These are phyloP conservation scores for Solanum virginianum DNA, from an alignment of 257 asterid genomes.

Conservation along the genomic window DNA sequence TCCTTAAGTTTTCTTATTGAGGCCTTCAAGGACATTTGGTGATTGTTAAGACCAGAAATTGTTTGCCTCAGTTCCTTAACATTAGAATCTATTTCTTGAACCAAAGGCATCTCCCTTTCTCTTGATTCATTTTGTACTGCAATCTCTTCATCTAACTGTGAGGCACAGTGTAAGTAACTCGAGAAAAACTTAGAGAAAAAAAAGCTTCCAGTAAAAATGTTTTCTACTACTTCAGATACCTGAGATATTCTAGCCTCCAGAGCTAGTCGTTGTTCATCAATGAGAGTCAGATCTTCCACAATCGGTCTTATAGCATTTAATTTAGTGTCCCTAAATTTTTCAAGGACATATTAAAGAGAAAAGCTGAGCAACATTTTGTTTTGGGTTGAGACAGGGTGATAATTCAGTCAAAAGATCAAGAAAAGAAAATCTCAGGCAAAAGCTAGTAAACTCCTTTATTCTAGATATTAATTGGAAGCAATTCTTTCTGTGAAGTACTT, in stretches of 20 bases:
- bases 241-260: constrained; percentile 42
- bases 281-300: constrained; percentile 36
- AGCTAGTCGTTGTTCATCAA: constrained; percentile 36
- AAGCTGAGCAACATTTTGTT: background rate
- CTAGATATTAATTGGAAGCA: background rate
- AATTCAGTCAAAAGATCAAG: background rate
- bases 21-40: constrained; percentile 60
- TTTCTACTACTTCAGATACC: constrained; percentile 26
- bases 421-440: background rate
- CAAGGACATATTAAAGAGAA: background rate
- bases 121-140: background rate
- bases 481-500: background rate
- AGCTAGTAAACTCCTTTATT: background rate
- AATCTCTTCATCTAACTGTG: background rate
- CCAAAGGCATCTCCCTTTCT: background rate
- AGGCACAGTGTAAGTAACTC: constrained; percentile 2
- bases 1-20: constrained; percentile 53
- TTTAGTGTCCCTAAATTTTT: constrained; percentile 32
- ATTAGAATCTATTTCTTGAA: background rate
- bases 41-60: constrained; percentile 64
- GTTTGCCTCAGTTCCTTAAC: constrained; percentile 26
- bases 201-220: background rate
- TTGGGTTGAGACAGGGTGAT: background rate
- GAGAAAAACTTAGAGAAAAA: background rate
- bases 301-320: constrained; percentile 30